Evolutionary conservation across 805 yeast genomes (phyloP).

Genomic region (Saccharomyces jurei): DNA sequence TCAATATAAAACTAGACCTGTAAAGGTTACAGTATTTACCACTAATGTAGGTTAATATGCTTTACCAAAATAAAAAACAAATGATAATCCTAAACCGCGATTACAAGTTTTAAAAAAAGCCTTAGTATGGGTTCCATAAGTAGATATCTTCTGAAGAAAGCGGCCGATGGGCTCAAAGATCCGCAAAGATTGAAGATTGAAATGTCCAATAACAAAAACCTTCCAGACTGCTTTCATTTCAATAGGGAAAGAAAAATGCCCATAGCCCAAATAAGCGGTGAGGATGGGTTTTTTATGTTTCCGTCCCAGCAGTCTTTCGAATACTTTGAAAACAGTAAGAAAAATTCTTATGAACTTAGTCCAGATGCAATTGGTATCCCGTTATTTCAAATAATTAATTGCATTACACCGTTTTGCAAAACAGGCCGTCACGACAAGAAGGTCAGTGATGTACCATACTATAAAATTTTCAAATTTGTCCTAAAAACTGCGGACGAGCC

Average conservation of each 20-base stretch:
- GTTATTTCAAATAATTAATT: conserved; percentile 6
- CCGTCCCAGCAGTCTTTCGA: conserved; percentile 13
- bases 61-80: background rate
- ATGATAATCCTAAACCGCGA: background rate
- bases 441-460: background rate
- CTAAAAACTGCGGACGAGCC: conserved; percentile 3
- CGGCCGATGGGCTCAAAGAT: background rate
- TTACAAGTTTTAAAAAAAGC: background rate
- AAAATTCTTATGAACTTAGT: conserved; percentile 1
- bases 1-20: background rate
- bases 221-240: background rate
- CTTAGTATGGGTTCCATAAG: background rate
- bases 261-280: background rate
- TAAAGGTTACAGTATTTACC: background rate
- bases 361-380: conserved; percentile 17
- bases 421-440: background rate
- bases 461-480: conserved; percentile 7
- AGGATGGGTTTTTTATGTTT: conserved; percentile 10
- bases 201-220: background rate
- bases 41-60: background rate
- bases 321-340: conserved; percentile 5
- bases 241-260: conserved; percentile 10
- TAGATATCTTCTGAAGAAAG: background rate
- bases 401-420: background rate
- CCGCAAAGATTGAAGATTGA: background rate